Evolutionary conservation across 371 early-diverging fungal species (phyloP), one percentile per base, ranked within the genome.

Genomic region (Mortierella sp.): DNA sequence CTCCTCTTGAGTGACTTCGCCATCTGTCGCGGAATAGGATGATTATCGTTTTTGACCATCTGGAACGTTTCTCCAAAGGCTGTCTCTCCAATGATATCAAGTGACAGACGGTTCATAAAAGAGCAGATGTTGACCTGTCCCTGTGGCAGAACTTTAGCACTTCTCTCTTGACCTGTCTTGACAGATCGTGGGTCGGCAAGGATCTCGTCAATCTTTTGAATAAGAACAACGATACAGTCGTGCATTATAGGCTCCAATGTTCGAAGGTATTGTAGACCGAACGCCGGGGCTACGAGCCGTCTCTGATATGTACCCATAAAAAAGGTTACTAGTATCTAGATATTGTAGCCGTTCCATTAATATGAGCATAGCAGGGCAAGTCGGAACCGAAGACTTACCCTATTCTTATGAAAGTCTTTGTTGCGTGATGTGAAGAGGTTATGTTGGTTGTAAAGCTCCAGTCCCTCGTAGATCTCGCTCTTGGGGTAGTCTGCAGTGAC

Each of bases 321-420:
- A n/a, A n/a, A n/a, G n/a, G n/a, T n/a, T n/a, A n/a, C n/a, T n/a
- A n/a, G n/a, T n/a, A n/a, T n/a, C n/a, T n/a, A n/a, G n/a, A n/a
- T n/a, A n/a, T n/a, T n/a, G n/a, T n/a, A n/a, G n/a, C n/a, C n/a
- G n/a, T n/a, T 31, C 8, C 34, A 51, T 31, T 15, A 28, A n/a
- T 50, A 50, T 23, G 50, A 14, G 50, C 19, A 17, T 31, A 31
- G 32, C 32, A 34, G 19, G 12, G 32, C 17, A 6, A 12, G 26
- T 21, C 8, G 11, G 26, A 4, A 4, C 7, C 17, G 26, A 31
- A 30, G n/a, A 12, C 19, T 15, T 60, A 72, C 72, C 24, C 67
- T 57, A 14, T 62, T 67, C 60, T 73, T 73, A 49, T 73, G 67
- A 39, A 73, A 73, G 11, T 62, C 59, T 46, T 62, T 73, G 58